phyloP scores from a whole-genome alignment of 768 basidiomycete species.

The Amanita subjunquillea region DNA sequence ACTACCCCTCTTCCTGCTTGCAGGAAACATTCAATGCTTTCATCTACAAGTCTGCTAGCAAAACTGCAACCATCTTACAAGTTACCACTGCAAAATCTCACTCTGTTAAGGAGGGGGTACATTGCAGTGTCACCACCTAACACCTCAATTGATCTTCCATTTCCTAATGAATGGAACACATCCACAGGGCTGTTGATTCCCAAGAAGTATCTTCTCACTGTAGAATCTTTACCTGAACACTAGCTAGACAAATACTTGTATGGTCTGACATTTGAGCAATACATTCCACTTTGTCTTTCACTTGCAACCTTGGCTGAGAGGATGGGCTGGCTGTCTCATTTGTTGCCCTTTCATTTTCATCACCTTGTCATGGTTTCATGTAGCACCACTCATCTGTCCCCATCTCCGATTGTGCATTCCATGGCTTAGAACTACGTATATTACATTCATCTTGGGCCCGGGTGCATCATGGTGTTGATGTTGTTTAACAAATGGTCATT shows the following conservation, averaged over 20 bases:
- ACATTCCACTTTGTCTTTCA: background rate
- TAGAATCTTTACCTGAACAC: slow-evolving; percentile 5
- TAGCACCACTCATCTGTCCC: too few relatives aligned
- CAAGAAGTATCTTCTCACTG: slow-evolving; percentile 6
- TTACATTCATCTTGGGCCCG: too few relatives aligned
- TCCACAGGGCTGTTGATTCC: slow-evolving; percentile 6
- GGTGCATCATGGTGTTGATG: too few relatives aligned
- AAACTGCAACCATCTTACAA: slow-evolving; percentile 8
- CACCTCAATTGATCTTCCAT: slow-evolving; percentile 7
- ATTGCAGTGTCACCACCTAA: slow-evolving; percentile 6
- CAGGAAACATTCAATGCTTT: slow-evolving; percentile 11
- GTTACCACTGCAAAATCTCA: slow-evolving; percentile 7
- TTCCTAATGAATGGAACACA: slow-evolving; percentile 7
- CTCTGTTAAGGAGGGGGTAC: slow-evolving; percentile 4
- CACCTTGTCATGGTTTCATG: too few relatives aligned
- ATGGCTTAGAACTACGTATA: too few relatives aligned
- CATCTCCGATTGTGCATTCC: too few relatives aligned
- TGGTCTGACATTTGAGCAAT: background rate
- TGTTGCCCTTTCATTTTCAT: too few relatives aligned
- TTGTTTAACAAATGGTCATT: too few relatives aligned
- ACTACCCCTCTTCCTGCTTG: slow-evolving; percentile 5
- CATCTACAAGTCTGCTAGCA: slow-evolving; percentile 9
- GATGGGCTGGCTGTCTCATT: too few relatives aligned
- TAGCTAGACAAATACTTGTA: slow-evolving; percentile 2
- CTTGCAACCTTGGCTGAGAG: too few relatives aligned